Percentiles rank a stretch among this genome's conserved stretches.
Evolutionary conservation across 345 rosid species (phyloP).

Genomic region (Adansonia digitata): DNA sequence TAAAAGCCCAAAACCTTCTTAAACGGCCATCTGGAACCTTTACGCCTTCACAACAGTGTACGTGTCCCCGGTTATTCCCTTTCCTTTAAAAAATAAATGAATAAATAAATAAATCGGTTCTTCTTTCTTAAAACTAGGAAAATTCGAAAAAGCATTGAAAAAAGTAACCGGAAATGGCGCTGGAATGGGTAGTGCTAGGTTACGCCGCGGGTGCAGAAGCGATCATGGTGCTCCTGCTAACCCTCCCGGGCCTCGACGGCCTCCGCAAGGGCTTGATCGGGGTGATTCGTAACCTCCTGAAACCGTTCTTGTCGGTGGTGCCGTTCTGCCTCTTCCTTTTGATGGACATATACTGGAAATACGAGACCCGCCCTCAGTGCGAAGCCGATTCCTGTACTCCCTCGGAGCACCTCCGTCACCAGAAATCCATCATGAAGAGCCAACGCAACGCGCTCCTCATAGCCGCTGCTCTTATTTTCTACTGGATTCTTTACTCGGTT

Average conservation of each 20-base stretch:
- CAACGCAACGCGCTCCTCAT: constrained; percentile 80
- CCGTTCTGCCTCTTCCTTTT: constrained; percentile 80
- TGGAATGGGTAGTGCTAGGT: constrained; percentile 89
- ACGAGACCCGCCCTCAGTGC: constrained; percentile 73
- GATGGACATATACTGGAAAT: constrained; percentile 91
- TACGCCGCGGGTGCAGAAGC: constrained; percentile 91
- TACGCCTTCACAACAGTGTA: not conserved
- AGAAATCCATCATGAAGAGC: constrained; percentile 87
- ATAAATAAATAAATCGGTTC: not conserved
- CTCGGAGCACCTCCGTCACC: constrained; percentile 77
- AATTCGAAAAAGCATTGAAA: not conserved
- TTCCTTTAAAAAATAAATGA: not conserved
- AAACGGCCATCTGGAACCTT: not conserved
- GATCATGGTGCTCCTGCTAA: constrained; percentile 73
- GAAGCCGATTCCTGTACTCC: constrained; percentile 76
- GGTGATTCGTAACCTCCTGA: constrained; percentile 78
- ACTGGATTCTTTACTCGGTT: constrained; percentile 76
- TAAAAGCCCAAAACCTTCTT: not conserved
- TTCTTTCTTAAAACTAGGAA: not conserved
- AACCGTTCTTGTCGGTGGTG: constrained; percentile 75
- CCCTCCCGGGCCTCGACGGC: constrained; percentile 77
- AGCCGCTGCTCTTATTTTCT: constrained; percentile 65
- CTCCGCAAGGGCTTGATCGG: constrained; percentile 65
- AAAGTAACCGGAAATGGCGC: constrained; percentile 40
- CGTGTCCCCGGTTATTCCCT: not conserved